Evolutionary conservation across 2,329 filamentous ascomycete genomes (phyloP).

Genomic region (Aurifilum marmelostoma): DNA sequence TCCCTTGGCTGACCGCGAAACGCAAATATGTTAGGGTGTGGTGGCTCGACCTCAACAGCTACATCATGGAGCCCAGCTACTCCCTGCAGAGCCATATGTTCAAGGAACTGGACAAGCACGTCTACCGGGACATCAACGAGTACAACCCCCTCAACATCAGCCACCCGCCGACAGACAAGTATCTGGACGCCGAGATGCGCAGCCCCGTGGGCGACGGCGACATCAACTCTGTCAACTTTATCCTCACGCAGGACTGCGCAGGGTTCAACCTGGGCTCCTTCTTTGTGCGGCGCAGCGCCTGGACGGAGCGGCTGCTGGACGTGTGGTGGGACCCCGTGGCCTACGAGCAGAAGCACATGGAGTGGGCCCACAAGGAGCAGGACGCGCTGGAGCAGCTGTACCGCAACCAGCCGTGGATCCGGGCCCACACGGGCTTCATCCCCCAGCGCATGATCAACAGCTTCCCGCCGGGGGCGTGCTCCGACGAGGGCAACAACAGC

Average conservation of each 20-base stretch:
- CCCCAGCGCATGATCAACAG: slow-evolving; percentile 92
- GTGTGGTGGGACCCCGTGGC: slow-evolving; percentile 98
- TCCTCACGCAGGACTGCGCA: slow-evolving; percentile 90
- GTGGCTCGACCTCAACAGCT: slow-evolving; percentile 98
- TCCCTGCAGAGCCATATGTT: slow-evolving; percentile 92
- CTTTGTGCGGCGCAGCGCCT: slow-evolving; percentile 81
- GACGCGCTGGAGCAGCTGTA: slow-evolving; percentile 94
- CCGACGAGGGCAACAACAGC: slow-evolving; percentile 73
- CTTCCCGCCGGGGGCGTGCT: slow-evolving; percentile 89
- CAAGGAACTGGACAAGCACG: slow-evolving; percentile 70
- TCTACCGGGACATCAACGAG: slow-evolving; percentile 93
- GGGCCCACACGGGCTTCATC: slow-evolving; percentile 85
- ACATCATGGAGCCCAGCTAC: slow-evolving; percentile 93
- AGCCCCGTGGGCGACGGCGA: slow-evolving; percentile 79
- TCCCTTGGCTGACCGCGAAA: background rate
- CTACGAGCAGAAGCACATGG: slow-evolving; percentile 98
- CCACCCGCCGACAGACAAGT: slow-evolving; percentile 74
- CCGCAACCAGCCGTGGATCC: slow-evolving; percentile 87
- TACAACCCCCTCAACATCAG: slow-evolving; percentile 95
- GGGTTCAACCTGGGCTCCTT: slow-evolving; percentile 98
- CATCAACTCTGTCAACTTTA: slow-evolving; percentile 77
- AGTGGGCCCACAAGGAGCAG: slow-evolving; percentile 99
- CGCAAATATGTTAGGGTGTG: slow-evolving; percentile 76
- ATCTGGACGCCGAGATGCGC: slow-evolving; percentile 74
- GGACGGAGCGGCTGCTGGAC: slow-evolving; percentile 90